These are phyloP conservation scores for Punica granatum DNA, from an alignment of 345 rosid genomes.

Conservation along the genomic window DNA sequence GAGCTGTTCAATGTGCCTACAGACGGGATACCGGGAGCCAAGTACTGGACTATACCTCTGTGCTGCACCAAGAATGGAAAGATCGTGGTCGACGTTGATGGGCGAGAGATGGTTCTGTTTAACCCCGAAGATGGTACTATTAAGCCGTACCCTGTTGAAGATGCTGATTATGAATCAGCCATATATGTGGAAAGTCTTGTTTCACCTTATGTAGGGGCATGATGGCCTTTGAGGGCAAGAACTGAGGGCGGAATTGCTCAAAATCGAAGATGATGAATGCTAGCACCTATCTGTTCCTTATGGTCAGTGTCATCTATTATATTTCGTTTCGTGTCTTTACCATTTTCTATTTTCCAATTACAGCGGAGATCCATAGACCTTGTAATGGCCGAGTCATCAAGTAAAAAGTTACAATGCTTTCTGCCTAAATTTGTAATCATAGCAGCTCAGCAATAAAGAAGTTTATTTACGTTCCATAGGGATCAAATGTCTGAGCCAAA, in stretches of 20 bases:
- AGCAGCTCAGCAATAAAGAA: too few relatives aligned
- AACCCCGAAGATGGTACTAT: not conserved
- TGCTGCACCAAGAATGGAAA: conserved; percentile 4
- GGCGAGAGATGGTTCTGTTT: not conserved
- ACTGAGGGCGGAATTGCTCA: too few relatives aligned
- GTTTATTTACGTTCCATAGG: too few relatives aligned
- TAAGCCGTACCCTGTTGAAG: not conserved
- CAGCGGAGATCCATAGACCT: too few relatives aligned
- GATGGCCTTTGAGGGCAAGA: not conserved
- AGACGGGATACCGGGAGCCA: not conserved
- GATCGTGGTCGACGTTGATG: not conserved
- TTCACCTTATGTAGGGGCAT: not conserved
- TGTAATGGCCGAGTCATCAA: too few relatives aligned
- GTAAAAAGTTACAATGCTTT: too few relatives aligned
- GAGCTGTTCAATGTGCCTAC: not conserved
- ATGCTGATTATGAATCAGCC: not conserved
- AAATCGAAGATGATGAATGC: not conserved
- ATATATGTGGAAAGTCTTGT: conserved; percentile 3
- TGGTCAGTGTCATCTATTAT: too few relatives aligned
- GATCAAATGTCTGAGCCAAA: too few relatives aligned
- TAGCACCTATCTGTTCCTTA: too few relatives aligned
- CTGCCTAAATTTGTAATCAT: too few relatives aligned
- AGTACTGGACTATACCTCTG: not conserved
- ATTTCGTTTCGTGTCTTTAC: too few relatives aligned
- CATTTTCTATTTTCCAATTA: too few relatives aligned